Conservation (phyloP, 2,329 filamentous ascomycete species). For the Hypoxylon sp. region DNA sequence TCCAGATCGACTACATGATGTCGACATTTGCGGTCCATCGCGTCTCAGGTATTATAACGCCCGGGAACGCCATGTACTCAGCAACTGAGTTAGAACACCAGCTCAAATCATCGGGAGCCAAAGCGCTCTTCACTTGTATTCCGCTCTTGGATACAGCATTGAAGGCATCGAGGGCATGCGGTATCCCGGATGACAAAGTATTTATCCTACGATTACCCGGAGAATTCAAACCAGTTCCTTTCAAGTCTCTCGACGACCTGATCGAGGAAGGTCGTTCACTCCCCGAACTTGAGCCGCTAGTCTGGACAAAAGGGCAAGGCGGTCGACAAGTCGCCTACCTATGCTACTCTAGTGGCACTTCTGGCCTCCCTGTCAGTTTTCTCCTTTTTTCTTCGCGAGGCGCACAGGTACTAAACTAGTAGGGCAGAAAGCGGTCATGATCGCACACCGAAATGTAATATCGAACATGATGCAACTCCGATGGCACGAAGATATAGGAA, state of each 20-base stretch:
- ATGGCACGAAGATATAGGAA: conserved; percentile 58
- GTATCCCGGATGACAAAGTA: conserved; percentile 73
- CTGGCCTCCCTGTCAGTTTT: conserved; percentile 73
- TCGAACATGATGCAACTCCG: conserved; percentile 77
- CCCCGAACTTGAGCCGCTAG: conserved; percentile 64
- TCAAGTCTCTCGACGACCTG: conserved; percentile 75
- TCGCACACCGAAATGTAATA: conserved; percentile 82
- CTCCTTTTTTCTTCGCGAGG: neutral
- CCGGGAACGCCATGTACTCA: conserved; percentile 80
- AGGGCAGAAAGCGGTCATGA: conserved; percentile 81
- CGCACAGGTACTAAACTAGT: conserved; percentile 5
- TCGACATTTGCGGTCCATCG: conserved; percentile 78
- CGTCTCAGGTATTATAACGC: conserved; percentile 76
- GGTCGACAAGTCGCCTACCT: conserved; percentile 77
- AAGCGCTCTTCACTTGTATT: conserved; percentile 78
- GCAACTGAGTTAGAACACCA: conserved; percentile 77
- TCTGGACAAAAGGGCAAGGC: conserved; percentile 72
- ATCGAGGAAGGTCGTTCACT: conserved; percentile 70
- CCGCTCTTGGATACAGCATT: conserved; percentile 74
- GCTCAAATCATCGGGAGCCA: conserved; percentile 74
- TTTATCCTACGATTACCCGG: conserved; percentile 71
- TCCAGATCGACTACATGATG: conserved; percentile 74
- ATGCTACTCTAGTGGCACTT: conserved; percentile 82
- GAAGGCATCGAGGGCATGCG: conserved; percentile 71
- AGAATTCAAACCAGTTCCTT: conserved; percentile 60